phyloP scores from a whole-genome alignment of 2,329 filamentous ascomycete species.

The Zymoseptoria ardabiliae region DNA sequence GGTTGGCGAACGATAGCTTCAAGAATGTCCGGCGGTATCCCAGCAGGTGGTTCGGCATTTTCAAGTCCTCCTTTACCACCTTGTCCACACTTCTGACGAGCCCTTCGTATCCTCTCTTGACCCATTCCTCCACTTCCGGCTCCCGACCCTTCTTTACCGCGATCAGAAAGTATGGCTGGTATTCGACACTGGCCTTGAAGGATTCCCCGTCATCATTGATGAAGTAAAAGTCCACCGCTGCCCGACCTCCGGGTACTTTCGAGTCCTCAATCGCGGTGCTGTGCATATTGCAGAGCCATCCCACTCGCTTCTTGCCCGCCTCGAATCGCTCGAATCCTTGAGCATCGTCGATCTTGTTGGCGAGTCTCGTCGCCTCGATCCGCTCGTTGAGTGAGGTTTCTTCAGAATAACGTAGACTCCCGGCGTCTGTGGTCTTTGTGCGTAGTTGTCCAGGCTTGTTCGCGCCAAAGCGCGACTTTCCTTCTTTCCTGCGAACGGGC shows the following conservation, averaged over 20 bases:
- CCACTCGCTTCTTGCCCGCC: slow-evolving; percentile 71
- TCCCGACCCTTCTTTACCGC: slow-evolving; percentile 84
- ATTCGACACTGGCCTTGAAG: slow-evolving; percentile 94
- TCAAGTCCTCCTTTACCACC: slow-evolving; percentile 84
- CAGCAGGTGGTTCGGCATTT: slow-evolving; percentile 77
- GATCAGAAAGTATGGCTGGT: slow-evolving; percentile 92
- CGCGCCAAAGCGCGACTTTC: slow-evolving; percentile 34
- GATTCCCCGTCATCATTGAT: slow-evolving; percentile 79
- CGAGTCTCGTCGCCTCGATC: slow-evolving; percentile 74
- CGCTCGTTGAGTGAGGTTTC: slow-evolving; percentile 88
- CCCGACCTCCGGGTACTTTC: slow-evolving; percentile 72
- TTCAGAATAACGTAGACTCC: slow-evolving; percentile 66
- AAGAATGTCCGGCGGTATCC: slow-evolving; percentile 86
- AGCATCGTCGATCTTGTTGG: slow-evolving; percentile 83
- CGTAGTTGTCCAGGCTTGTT: slow-evolving; percentile 33
- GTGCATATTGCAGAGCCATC: slow-evolving; percentile 95
- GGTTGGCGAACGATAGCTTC: slow-evolving; percentile 79
- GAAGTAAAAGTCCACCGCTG: slow-evolving; percentile 95
- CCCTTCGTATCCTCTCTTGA: slow-evolving; percentile 69
- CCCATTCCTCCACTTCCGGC: slow-evolving; percentile 93
- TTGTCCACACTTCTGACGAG: slow-evolving; percentile 69
- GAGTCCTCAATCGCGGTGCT: slow-evolving; percentile 80
- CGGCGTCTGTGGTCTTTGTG: slow-evolving; percentile 72
- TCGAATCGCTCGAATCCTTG: slow-evolving; percentile 95
- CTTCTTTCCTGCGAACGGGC: slow-evolving; percentile 37